Evolutionary conservation across 2,329 filamentous ascomycete species (phyloP).

Genomic region (Plectosphaerella sp.): DNA sequence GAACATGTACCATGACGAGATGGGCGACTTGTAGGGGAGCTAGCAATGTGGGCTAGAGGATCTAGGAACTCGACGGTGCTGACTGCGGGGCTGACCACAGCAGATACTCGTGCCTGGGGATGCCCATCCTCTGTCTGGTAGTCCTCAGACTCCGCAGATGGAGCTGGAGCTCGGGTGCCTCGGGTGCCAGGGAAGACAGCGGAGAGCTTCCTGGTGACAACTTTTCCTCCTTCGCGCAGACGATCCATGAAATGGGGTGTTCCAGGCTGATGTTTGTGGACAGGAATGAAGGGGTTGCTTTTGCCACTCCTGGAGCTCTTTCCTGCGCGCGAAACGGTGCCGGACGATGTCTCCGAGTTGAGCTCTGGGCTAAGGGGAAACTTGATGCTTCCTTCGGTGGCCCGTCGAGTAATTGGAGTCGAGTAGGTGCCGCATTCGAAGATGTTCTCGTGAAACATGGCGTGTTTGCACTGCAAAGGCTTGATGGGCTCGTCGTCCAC

Average conservation of each 20-base stretch:
- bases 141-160: not conserved
- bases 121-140: not conserved
- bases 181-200: conserved; percentile 2
- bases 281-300: not conserved
- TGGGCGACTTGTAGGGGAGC: not conserved
- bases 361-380: not conserved
- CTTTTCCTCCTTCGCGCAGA: not conserved
- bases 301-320: not conserved
- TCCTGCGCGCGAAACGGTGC: conserved; percentile 13
- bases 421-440: conserved; percentile 8
- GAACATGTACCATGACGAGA: too few species aligned
- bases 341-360: conserved; percentile 16
- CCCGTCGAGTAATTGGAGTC: not conserved
- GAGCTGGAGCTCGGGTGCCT: not conserved
- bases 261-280: not conserved
- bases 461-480: conserved; percentile 8
- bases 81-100: too few species aligned
- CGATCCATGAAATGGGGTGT: not conserved
- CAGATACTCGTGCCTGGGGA: too few species aligned
- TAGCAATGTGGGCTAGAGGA: not conserved
- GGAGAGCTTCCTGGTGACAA: conserved; percentile 6
- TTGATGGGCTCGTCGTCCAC: conserved; percentile 10
- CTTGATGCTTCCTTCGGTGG: not conserved
- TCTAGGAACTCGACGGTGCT: too few species aligned
- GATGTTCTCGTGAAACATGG: conserved; percentile 17